Conservation (phyloP, 768 basidiomycete genomes). For the Brasilioporus rufonigricans region DNA sequence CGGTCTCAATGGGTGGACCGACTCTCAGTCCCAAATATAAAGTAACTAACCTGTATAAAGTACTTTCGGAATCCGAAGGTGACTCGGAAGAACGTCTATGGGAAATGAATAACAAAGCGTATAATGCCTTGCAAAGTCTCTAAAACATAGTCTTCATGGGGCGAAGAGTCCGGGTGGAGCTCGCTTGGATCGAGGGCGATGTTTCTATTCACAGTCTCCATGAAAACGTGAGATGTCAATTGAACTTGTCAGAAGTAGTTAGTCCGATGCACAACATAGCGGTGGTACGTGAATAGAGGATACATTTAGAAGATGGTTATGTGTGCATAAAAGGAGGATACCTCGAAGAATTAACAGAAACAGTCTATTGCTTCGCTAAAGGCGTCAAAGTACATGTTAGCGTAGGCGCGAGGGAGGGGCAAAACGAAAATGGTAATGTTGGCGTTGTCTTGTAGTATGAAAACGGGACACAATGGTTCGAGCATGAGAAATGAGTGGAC, state of each 20-base stretch:
- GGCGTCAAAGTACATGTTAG: conserved; percentile 16
- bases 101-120: conserved; percentile 37
- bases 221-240: neutral
- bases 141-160: conserved; percentile 4
- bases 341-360: conserved; percentile 32
- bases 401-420: conserved; percentile 26
- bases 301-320: neutral
- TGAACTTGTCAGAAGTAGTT: neutral
- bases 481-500: conserved; percentile 1
- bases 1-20: too few relatives aligned
- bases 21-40: neutral
- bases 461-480: conserved; percentile 28
- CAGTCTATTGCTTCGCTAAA: conserved; percentile 21
- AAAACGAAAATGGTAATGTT: conserved; percentile 27
- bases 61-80: conserved; percentile 38
- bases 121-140: neutral
- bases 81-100: conserved; percentile 45
- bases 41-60: conserved; percentile 31
- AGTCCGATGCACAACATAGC: conserved; percentile 36
- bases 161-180: conserved; percentile 28
- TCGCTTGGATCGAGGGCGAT: conserved; percentile 31
- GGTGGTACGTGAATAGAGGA: conserved; percentile 33
- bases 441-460: conserved; percentile 2
- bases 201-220: conserved; percentile 27
- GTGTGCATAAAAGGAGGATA: neutral